Conservation (phyloP, 345 rosid species). For the Aethionema arabicum region DNA sequence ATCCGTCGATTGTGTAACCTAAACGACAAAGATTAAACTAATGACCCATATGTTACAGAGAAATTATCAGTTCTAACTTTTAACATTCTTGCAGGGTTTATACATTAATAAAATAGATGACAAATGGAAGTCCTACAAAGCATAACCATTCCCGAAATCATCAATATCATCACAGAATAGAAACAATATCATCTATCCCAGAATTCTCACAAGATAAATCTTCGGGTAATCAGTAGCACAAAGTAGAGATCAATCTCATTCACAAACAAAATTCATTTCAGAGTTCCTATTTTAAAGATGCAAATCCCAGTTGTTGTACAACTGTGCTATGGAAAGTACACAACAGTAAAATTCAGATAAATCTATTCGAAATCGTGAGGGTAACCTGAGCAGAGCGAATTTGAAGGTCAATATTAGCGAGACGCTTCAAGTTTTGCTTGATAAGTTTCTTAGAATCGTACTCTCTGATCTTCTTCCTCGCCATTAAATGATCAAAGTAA, state of each 20-base stretch:
- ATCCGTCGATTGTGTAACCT: constrained; percentile 87
- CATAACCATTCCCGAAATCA: not conserved
- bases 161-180: not conserved
- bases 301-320: too few species aligned
- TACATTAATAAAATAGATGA: not conserved
- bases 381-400: constrained; percentile 78
- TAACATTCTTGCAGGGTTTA: not conserved
- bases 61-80: not conserved
- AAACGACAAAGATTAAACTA: constrained; percentile 7
- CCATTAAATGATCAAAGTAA: constrained; percentile 43
- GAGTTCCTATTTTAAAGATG: too few species aligned
- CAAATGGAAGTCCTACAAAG: not conserved
- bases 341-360: not conserved
- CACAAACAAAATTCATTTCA: constrained; percentile 5
- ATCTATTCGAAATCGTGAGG: not conserved
- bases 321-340: not conserved
- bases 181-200: not conserved
- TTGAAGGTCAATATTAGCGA: constrained; percentile 53
- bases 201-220: constrained; percentile 5
- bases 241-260: constrained; percentile 6
- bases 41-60: not conserved
- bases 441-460: constrained; percentile 79
- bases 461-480: constrained; percentile 91
- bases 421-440: constrained; percentile 73
- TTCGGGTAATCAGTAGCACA: not conserved